Evolutionary conservation across 2,329 filamentous ascomycete species (phyloP).

Genomic region (Penicillium sp.): DNA sequence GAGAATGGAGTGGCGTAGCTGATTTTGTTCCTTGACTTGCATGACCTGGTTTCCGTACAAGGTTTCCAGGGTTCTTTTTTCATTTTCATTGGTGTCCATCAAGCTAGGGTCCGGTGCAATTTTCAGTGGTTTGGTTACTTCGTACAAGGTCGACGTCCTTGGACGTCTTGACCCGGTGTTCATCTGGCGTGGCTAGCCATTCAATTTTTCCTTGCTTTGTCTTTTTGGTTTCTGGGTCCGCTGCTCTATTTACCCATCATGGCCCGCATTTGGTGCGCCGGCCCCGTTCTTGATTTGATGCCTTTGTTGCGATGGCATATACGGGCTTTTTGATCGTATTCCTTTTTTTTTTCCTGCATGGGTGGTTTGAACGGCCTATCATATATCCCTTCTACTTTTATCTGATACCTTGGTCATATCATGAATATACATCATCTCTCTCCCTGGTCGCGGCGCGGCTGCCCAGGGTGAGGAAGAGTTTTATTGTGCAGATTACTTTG

Average conservation of each 20-base stretch:
- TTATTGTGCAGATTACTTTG: background rate
- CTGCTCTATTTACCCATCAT: background rate
- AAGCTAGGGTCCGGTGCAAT: background rate
- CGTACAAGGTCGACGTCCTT: background rate
- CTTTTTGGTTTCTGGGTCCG: background rate
- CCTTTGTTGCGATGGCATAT: background rate
- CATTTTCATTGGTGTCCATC: background rate
- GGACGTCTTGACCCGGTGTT: background rate
- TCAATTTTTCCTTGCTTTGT: background rate
- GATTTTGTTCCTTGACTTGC: background rate
- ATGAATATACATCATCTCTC: background rate
- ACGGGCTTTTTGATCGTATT: background rate
- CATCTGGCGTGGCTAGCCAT: background rate
- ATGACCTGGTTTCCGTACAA: background rate
- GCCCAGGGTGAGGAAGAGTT: background rate
- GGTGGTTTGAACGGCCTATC: constrained; percentile 4
- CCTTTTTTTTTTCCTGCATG: background rate
- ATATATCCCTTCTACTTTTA: background rate
- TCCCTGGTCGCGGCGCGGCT: background rate
- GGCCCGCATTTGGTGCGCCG: background rate
- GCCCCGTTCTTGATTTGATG: background rate
- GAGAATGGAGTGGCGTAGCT: background rate
- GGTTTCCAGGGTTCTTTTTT: background rate
- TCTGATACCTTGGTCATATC: background rate
- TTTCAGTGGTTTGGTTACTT: background rate